Conservation (phyloP, 371 early-diverging fungal species). For the Syncephalastrum sp. region DNA sequence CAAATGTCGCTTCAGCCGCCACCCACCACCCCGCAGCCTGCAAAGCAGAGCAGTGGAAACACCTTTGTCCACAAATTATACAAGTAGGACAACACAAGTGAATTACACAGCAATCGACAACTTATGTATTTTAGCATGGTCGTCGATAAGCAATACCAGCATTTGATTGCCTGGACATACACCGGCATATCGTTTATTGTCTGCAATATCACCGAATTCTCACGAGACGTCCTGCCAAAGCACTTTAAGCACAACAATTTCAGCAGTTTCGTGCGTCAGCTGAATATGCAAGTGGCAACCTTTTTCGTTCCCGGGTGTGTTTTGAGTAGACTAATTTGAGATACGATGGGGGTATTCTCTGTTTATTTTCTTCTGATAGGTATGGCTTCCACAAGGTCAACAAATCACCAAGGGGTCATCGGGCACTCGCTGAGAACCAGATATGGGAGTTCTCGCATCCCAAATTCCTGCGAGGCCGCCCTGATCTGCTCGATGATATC, state of each 20-base stretch:
- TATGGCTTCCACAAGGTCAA: conserved; percentile 90
- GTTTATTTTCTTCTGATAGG: conserved; percentile 19
- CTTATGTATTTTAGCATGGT: conserved; percentile 60
- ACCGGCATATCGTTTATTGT: conserved; percentile 87
- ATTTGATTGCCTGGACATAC: conserved; percentile 80
- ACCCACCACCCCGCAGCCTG: conserved; percentile 15
- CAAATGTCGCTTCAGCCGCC: conserved; percentile 31
- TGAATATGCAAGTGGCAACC: conserved; percentile 68
- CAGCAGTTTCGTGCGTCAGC: conserved; percentile 82
- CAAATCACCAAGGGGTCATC: conserved; percentile 81
- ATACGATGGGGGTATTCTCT: background rate
- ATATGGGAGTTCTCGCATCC: conserved; percentile 93
- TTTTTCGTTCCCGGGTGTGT: conserved; percentile 7
- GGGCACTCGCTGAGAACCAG: conserved; percentile 79
- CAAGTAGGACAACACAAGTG: conserved; percentile 19
- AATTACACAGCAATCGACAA: background rate
- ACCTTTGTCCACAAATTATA: conserved; percentile 36
- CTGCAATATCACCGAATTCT: conserved; percentile 79
- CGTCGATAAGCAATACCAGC: conserved; percentile 68
- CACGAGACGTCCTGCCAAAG: conserved; percentile 72
- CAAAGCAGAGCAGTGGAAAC: conserved; percentile 17
- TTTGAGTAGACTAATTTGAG: conserved; percentile 7
- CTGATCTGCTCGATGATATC: conserved; percentile 82
- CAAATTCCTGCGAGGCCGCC: conserved; percentile 76
- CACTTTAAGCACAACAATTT: conserved; percentile 89